These are phyloP conservation scores for Phytophthora ramorum DNA, from an alignment of 352 stramenopile genomes.

Conservation along the genomic window DNA sequence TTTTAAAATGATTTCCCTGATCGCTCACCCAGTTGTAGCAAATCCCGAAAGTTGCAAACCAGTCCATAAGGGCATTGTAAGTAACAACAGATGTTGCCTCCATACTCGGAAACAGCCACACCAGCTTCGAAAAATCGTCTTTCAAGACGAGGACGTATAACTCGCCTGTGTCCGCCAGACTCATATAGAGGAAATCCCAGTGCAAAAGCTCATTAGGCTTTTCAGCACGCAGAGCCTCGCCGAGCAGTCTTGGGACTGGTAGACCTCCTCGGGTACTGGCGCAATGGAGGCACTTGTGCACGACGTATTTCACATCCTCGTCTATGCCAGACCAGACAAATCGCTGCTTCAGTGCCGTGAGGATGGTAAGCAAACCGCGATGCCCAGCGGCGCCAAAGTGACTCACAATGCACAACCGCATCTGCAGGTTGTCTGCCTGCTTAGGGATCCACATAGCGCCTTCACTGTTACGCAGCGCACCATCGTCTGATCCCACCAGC, in stretches of 20 bases:
- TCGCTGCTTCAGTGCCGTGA: too few species aligned
- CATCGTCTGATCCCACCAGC: too few species aligned
- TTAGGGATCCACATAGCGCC: constrained; percentile 1
- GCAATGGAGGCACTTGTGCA: constrained; percentile 24
- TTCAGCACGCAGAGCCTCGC: constrained; percentile 27
- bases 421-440: constrained; percentile 19
- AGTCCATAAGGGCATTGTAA: constrained; percentile 17
- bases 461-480: neutral
- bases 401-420: constrained; percentile 26
- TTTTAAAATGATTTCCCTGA: constrained; percentile 40
- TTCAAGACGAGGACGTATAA: constrained; percentile 41
- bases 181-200: constrained; percentile 41
- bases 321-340: constrained; percentile 23
- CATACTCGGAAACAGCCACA: constrained; percentile 24
- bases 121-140: constrained; percentile 37
- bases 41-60: constrained; percentile 37
- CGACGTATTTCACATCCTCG: constrained; percentile 18
- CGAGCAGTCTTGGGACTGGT: constrained; percentile 14
- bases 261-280: neutral
- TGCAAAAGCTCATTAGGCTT: constrained; percentile 46
- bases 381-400: constrained; percentile 33
- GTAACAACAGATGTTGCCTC: constrained; percentile 3
- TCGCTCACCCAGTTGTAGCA: constrained; percentile 33
- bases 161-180: neutral
- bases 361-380: constrained; percentile 19